Evolutionary conservation across 305 asterid genomes (phyloP).

Genomic region (Fraxinus baroniana): DNA sequence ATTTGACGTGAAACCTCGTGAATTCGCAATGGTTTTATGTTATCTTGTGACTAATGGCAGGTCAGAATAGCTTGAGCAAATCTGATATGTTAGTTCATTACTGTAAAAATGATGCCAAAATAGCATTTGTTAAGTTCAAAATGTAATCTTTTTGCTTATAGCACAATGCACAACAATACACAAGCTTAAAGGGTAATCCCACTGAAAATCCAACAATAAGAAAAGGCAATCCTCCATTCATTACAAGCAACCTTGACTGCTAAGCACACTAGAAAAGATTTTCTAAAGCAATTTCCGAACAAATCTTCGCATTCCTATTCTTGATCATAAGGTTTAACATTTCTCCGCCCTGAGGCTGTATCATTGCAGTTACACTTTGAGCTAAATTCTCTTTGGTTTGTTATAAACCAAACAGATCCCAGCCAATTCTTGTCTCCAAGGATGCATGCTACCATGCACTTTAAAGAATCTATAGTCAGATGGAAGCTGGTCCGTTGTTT

Average conservation of each 20-base stretch:
- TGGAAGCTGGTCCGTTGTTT: not conserved
- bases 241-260: not conserved
- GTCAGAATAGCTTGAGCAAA: not conserved
- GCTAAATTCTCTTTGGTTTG: not conserved
- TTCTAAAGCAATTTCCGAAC: not conserved
- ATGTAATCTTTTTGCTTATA: not conserved
- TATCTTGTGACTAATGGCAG: not conserved
- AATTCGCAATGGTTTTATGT: not conserved
- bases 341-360: not conserved
- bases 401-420: not conserved
- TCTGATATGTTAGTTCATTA: not conserved
- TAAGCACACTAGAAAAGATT: not conserved
- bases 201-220: not conserved
- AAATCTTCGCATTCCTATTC: not conserved
- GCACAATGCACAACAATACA: not conserved
- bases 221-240: not conserved
- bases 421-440: not conserved
- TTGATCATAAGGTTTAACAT: not conserved
- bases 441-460: not conserved
- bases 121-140: not conserved
- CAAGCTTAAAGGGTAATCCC: not conserved
- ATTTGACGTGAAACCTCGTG: not conserved
- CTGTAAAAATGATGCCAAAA: not conserved
- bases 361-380: not conserved
- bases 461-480: not conserved